Evolutionary conservation across 164 flowering plant species (phyloP), one percentile per base, ranked within the genome.

Genomic region (Platanus orientalis): DNA sequence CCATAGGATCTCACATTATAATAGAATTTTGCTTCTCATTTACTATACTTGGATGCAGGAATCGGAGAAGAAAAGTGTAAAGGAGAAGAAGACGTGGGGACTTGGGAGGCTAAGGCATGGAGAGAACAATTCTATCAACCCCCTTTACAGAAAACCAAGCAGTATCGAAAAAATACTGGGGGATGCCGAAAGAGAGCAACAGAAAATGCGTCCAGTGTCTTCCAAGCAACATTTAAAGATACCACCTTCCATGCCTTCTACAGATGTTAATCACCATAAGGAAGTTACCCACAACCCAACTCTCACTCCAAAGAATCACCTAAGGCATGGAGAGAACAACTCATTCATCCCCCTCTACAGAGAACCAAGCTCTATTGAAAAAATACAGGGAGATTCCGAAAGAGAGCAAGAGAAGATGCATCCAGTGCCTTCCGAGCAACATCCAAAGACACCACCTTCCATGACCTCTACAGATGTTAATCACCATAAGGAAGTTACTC

Each of bases 141-240:
- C 96, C 39, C 76, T 84, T 9, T 79, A 85, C 68, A 82, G 95
- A 62, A 91, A 81, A 68, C 94, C 97, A 27, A 94, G 99, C 71
- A 94, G 96, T 63, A 79, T 94, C 47, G 97, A 94, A 73, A 84
- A 91, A 73, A 94, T 94, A 61, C 75, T 94, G 42, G 90, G 89
- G 34, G 99, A 94, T 61, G 97, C 79, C n/a, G 99, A 87, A 63
- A 80, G 78, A 60, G 96, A 87, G 67, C 83, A 66, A 12, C 80
- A 79, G 20, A 66, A 62, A 29, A 20, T 73, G 59, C 40, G 82
- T 56, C 68, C 75, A 7, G 68, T 73, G 6, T 72, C 80, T 54
- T 69, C 73, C 0, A 78, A 81, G 69, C 81, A 58, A 51, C 79
- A 67, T 9, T 10, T 5, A 34, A 34, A 34, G 39, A 5, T 34